These are phyloP conservation scores for Aphanomyces euteiches DNA, from an alignment of 352 stramenopile genomes.

Conservation along the genomic window DNA sequence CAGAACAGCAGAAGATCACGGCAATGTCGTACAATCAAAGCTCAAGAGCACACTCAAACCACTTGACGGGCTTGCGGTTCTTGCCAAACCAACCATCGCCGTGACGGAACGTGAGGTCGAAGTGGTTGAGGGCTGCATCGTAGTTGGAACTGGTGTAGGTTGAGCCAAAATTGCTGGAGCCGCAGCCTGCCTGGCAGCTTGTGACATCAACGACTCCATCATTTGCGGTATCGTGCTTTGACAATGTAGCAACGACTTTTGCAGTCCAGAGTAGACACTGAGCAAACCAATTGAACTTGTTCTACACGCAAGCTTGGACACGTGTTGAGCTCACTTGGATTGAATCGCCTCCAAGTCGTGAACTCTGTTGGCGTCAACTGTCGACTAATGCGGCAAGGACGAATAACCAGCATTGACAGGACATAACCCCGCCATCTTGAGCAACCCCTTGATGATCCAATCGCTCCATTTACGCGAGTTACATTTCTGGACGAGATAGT, in stretches of 20 bases:
- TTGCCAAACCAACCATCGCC: no score
- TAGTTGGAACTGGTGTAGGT: no score
- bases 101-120: no score
- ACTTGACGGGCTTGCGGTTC: no score
- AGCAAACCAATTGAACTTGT: constrained; percentile 36
- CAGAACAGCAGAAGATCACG: no score
- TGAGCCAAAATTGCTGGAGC: no score
- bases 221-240: no score
- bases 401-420: background rate
- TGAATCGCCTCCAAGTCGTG: constrained; percentile 24
- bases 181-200: no score
- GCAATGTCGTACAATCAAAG: no score
- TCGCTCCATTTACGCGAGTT: background rate
- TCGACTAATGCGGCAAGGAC: constrained; percentile 30
- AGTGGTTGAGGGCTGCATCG: no score
- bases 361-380: constrained; percentile 34
- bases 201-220: no score
- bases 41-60: no score
- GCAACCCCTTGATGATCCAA: background rate
- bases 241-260: background rate
- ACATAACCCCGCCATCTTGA: constrained; percentile 6
- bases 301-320: constrained; percentile 37
- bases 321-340: constrained; percentile 33
- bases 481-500: constrained; percentile 26
- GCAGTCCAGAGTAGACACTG: constrained; percentile 27